Conservation (phyloP, 192 early-diverging fungal species). For the Paraglomus occultum region DNA sequence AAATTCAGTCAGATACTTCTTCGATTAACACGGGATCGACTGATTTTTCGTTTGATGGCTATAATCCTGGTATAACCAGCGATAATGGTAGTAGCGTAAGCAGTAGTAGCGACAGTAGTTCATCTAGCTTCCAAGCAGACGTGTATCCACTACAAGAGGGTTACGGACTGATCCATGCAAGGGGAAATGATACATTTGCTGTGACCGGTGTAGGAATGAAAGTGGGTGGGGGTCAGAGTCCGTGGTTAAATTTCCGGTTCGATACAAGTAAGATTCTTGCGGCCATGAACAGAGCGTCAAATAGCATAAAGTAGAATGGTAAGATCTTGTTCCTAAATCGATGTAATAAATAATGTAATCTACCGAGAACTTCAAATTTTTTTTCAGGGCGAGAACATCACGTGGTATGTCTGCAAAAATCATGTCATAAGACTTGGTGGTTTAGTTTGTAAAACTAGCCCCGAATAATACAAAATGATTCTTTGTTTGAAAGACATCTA, state of each 20-base stretch:
- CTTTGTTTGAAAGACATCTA: too few relatives aligned
- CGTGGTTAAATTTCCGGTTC: constrained; percentile 18
- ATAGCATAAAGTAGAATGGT: too few relatives aligned
- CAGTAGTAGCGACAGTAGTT: not conserved
- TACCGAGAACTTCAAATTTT: too few relatives aligned
- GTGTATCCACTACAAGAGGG: not conserved
- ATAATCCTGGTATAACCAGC: not conserved
- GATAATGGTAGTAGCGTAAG: not conserved
- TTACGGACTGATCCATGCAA: not conserved
- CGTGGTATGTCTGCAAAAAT: too few relatives aligned
- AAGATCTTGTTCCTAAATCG: too few relatives aligned
- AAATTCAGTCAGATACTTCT: not conserved
- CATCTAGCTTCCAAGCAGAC: not conserved
- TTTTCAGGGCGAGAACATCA: too few relatives aligned
- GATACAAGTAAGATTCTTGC: constrained; percentile 24
- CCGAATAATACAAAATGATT: too few relatives aligned
- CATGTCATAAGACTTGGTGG: too few relatives aligned
- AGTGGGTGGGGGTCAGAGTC: not conserved
- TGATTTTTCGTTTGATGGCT: too few relatives aligned
- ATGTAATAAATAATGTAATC: too few relatives aligned
- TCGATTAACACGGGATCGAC: not conserved
- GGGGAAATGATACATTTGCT: constrained; percentile 1
- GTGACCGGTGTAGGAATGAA: not conserved
- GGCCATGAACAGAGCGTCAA: not conserved
- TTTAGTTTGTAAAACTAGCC: too few relatives aligned